These are phyloP conservation scores for Fusarium sp. DNA, from an alignment of 2,329 filamentous ascomycete genomes.

Conservation along the genomic window DNA sequence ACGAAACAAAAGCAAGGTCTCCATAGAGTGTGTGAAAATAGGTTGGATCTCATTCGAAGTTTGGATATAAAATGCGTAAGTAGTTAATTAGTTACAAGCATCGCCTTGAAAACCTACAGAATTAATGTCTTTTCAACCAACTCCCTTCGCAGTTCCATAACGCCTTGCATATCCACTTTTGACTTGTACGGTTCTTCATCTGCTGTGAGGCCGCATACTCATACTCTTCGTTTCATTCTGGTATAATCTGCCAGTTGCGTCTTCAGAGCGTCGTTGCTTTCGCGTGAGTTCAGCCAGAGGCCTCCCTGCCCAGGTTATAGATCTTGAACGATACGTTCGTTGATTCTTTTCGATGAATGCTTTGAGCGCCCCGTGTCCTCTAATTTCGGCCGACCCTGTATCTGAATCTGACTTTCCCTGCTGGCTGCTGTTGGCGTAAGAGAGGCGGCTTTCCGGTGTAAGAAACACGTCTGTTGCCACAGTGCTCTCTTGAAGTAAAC, in stretches of 20 bases:
- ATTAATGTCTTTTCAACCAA: not conserved
- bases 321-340: not conserved
- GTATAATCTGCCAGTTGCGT: no score
- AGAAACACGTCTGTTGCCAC: conserved; percentile 34
- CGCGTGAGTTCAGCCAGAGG: not conserved
- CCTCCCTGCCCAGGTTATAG: not conserved
- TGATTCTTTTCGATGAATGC: not conserved
- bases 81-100: conserved; percentile 2
- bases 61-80: conserved; percentile 10
- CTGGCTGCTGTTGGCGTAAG: not conserved
- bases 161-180: not conserved
- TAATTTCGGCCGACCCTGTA: not conserved
- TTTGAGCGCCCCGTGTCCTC: not conserved
- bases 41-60: not conserved
- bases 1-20: not conserved
- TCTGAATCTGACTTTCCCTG: not conserved
- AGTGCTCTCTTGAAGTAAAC: conserved; percentile 24
- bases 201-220: not conserved
- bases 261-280: not conserved
- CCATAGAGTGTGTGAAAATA: not conserved
- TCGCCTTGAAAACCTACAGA: not conserved
- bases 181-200: not conserved
- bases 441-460: conserved; percentile 37
- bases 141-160: not conserved
- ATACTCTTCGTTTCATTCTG: not conserved